These are phyloP conservation scores for Phytomonas sp. DNA, from an alignment of 208 protist genomes.

Conservation along the genomic window DNA sequence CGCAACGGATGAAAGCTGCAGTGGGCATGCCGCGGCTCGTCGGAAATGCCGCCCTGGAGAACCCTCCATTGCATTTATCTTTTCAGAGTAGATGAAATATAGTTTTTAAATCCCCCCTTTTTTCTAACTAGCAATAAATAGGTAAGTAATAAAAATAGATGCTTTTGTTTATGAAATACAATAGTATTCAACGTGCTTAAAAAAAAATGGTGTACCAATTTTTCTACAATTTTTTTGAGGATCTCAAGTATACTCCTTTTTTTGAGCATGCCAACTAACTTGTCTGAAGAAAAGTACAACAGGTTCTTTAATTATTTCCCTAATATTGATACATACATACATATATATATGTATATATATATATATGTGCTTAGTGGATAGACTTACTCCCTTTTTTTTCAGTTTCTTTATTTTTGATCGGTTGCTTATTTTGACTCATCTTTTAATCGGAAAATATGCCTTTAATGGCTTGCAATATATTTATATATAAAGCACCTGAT, in stretches of 20 bases:
- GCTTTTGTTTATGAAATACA: not conserved
- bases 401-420: not conserved
- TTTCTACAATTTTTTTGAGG: conserved; percentile 3
- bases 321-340: not conserved
- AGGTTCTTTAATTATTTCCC: not conserved
- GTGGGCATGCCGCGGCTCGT: conserved; percentile 57
- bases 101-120: conserved; percentile 9
- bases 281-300: not conserved
- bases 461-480: conserved; percentile 2
- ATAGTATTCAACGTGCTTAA: not conserved
- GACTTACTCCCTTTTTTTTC: no score
- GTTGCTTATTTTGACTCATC: not conserved
- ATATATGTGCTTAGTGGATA: not conserved
- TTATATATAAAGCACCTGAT: conserved; percentile 7
- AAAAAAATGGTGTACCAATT: not conserved
- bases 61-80: conserved; percentile 51
- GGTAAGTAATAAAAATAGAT: conserved; percentile 4
- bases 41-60: conserved; percentile 73
- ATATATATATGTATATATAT: conserved; percentile 7
- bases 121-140: conserved; percentile 15
- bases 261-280: not conserved
- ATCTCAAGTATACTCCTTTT: not conserved
- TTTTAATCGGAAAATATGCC: not conserved
- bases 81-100: conserved; percentile 11
- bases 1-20: conserved; percentile 40